Conservation (phyloP, 2,329 filamentous ascomycete genomes). For the Ascochyta rabiei region DNA sequence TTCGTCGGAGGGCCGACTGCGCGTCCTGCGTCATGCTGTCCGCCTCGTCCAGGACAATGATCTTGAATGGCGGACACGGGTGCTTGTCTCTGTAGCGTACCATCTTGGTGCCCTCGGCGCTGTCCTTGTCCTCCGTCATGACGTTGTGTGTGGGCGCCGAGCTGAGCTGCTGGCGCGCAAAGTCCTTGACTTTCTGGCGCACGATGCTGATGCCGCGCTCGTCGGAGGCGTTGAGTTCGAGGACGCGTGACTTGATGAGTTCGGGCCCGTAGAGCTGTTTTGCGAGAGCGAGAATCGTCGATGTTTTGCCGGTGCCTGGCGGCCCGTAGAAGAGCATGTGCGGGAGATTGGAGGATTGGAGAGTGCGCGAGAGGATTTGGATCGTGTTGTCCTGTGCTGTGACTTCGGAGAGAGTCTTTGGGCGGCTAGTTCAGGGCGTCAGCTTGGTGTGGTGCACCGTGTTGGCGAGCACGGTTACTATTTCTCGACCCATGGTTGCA, state of each 20-base stretch:
- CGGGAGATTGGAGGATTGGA: slow-evolving; percentile 96
- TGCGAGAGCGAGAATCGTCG: slow-evolving; percentile 92
- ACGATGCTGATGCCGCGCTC: slow-evolving; percentile 98
- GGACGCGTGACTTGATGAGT: slow-evolving; percentile 89
- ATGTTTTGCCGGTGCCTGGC: slow-evolving; percentile 96
- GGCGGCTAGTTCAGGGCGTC: slow-evolving; percentile 66
- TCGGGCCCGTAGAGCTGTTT: slow-evolving; percentile 98
- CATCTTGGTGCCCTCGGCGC: slow-evolving; percentile 31
- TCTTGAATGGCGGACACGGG: slow-evolving; percentile 97
- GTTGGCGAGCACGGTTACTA: slow-evolving; percentile 69
- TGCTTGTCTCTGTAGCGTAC: slow-evolving; percentile 68
- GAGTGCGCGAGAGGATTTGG: slow-evolving; percentile 85
- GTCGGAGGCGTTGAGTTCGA: slow-evolving; percentile 98
- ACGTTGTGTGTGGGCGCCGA: slow-evolving; percentile 72
- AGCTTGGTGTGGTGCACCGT: too few relatives aligned
- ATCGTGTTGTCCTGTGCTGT: slow-evolving; percentile 97
- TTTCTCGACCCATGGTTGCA: slow-evolving; percentile 99
- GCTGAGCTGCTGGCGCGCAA: slow-evolving; percentile 91
- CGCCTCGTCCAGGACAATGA: slow-evolving; percentile 97
- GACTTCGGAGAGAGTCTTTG: slow-evolving; percentile 92
- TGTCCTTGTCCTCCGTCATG: slow-evolving; percentile 55
- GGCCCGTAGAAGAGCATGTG: slow-evolving; percentile 99
- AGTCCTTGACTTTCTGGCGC: slow-evolving; percentile 97
- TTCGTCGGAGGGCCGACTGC: slow-evolving; percentile 87
- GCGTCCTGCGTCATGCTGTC: slow-evolving; percentile 99